Percentiles rank a stretch among this genome's conserved stretches.
These are phyloP conservation scores for Volvox carteri DNA, from an alignment of 163 green algal genomes.

Conservation along the genomic window DNA sequence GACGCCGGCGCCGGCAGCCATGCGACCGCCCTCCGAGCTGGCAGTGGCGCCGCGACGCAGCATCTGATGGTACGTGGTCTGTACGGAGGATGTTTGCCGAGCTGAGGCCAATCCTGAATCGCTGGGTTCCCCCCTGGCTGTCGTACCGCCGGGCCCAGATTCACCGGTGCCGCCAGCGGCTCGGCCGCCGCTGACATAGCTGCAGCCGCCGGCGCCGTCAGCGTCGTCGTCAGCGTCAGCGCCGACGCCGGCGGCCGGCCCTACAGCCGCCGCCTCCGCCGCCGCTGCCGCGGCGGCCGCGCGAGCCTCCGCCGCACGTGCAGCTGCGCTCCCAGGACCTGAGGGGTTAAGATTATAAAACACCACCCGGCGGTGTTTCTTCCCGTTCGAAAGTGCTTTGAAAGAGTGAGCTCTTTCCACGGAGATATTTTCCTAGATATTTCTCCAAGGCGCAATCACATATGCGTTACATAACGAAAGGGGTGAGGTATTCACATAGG, in stretches of 20 bases:
- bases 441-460: no score
- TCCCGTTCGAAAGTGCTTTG: no score
- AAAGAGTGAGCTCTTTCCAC: no score
- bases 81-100: background rate
- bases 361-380: no score
- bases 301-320: constrained; percentile 31
- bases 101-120: no score
- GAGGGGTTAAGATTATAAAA: no score
- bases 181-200: background rate
- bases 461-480: no score
- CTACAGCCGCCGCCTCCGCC: background rate
- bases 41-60: no score
- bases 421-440: no score
- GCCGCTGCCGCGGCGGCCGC: background rate
- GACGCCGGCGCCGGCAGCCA: background rate
- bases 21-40: background rate
- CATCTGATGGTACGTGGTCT: constrained; percentile 4
- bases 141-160: background rate
- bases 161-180: background rate
- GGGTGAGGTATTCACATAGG: no score
- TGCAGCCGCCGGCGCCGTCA: background rate
- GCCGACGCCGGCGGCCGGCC: background rate
- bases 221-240: background rate
- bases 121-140: background rate
- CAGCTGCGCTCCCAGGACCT: constrained; percentile 37